Conservation (phyloP, 306 rosid genomes). For the Betula pendula region DNA sequence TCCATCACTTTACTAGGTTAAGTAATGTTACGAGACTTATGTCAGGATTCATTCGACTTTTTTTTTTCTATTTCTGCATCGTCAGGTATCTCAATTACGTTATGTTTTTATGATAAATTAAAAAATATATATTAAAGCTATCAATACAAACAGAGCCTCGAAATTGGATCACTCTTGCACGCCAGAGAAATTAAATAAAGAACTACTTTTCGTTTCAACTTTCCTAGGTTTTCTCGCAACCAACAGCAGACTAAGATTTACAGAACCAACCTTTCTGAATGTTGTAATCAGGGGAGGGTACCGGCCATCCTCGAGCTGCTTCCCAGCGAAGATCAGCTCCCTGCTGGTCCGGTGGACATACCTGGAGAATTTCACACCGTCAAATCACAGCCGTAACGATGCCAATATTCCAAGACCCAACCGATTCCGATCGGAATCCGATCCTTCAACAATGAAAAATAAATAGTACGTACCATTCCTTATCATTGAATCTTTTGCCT, state of each 20-base stretch:
- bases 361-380: slow-evolving; percentile 36
- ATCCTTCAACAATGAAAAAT: not conserved
- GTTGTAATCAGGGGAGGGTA: slow-evolving; percentile 91
- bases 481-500: slow-evolving; percentile 94
- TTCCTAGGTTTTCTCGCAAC: not conserved
- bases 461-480: slow-evolving; percentile 58
- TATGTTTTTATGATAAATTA: not conserved
- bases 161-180: not conserved
- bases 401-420: not conserved
- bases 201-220: not conserved
- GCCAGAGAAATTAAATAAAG: not conserved
- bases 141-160: not conserved
- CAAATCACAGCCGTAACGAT: not conserved
- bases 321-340: slow-evolving; percentile 92
- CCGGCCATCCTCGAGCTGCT: slow-evolving; percentile 99
- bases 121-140: not conserved
- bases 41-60: not conserved
- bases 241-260: not conserved
- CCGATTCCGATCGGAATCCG: not conserved
- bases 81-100: not conserved
- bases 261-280: slow-evolving; percentile 75
- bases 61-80: not conserved
- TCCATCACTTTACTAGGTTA: not conserved
- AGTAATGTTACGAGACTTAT: not conserved
- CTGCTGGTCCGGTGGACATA: slow-evolving; percentile 98